Evolutionary conservation across 1,284 basidiomycete species (phyloP), one percentile per base, ranked within the genome.

Genomic region (Dichomitus squalens): DNA sequence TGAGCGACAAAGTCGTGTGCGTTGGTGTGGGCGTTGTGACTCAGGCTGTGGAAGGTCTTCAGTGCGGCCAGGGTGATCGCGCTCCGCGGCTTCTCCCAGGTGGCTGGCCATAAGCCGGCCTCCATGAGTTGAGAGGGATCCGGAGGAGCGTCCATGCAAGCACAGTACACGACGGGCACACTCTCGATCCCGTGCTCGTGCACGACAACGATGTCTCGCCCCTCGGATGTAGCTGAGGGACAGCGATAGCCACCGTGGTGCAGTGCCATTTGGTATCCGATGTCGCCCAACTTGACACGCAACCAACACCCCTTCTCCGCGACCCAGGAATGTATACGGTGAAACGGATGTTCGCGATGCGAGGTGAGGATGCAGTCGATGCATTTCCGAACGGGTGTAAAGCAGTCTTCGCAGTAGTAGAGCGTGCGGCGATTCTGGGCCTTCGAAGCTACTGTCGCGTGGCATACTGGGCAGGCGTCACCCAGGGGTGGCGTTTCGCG

Each of bases 161-260:
- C 8, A 29, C 31, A 47, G 18, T 4, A 20, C 3, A 47, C 29
- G 9, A 47, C 29, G 9, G 27, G 7, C 1, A 50, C 12, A 23
- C 44, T 21, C 23, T 31, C 43, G 34, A 51, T 43, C n/a, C 43
- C 38, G 41, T 58, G 53, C 46, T 50, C 53, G 47, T 53, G 46
- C 7, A 36, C 11, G 16, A 16, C 16, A 1, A 21, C 25, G 41
- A 44, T 16, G 25, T 33, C 29, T 1, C 18, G n/a, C 3, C 18
- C n/a, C 12, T 47, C 1, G 3, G 18, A 18, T 4, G 2, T 14
- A 8, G 29, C 44, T 1, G 2, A 5, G 2, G n/a, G 8, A 14
- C 44, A 47, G 2, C 29, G 29, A 1, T 11, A 12, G 3, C 44
- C 44, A 3, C 3, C 29, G 18, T 47, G 44, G 2, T 21, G 25